These are phyloP conservation scores for Exidia glandulosa DNA, from an alignment of 768 basidiomycete genomes.

Conservation along the genomic window DNA sequence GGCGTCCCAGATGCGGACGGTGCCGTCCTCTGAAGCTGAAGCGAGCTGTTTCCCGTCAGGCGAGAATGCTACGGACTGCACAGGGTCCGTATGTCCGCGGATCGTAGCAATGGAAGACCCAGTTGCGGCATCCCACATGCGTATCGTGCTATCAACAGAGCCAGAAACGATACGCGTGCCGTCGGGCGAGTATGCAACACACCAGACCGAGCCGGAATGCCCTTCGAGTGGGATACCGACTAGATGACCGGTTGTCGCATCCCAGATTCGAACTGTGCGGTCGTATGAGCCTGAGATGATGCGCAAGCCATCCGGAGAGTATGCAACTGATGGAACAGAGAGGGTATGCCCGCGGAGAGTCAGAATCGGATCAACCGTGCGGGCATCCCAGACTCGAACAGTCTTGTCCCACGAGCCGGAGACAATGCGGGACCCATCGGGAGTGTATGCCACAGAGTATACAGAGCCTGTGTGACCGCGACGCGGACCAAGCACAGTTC, in stretches of 20 bases:
- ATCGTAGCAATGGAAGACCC: too few species aligned
- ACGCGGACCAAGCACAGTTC: too few species aligned
- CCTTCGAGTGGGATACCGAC: too few species aligned
- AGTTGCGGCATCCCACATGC: too few species aligned
- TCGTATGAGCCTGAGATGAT: conserved; percentile 18
- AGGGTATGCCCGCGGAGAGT: conserved; percentile 9
- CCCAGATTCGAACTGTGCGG: conserved; percentile 15
- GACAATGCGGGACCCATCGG: conserved; percentile 8
- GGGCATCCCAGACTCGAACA: conserved; percentile 5
- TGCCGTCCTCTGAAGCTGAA: too few species aligned
- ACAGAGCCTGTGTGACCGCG: too few species aligned
- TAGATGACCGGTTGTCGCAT: conserved; percentile 9
- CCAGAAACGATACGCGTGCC: conserved; percentile 8
- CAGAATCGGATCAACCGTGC: neutral
- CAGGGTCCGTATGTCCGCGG: conserved; percentile 13
- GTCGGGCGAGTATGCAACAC: too few species aligned
- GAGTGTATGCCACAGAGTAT: neutral
- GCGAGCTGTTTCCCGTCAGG: conserved; percentile 32
- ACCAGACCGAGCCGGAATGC: too few species aligned
- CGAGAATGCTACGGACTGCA: conserved; percentile 17
- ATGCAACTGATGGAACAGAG: conserved; percentile 10
- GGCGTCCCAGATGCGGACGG: too few species aligned
- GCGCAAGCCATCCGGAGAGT: conserved; percentile 15
- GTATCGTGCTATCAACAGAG: too few species aligned
- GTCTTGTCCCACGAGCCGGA: conserved; percentile 7